Conservation (phyloP, 352 stramenopile genomes). For the Phytophthora litchii region DNA sequence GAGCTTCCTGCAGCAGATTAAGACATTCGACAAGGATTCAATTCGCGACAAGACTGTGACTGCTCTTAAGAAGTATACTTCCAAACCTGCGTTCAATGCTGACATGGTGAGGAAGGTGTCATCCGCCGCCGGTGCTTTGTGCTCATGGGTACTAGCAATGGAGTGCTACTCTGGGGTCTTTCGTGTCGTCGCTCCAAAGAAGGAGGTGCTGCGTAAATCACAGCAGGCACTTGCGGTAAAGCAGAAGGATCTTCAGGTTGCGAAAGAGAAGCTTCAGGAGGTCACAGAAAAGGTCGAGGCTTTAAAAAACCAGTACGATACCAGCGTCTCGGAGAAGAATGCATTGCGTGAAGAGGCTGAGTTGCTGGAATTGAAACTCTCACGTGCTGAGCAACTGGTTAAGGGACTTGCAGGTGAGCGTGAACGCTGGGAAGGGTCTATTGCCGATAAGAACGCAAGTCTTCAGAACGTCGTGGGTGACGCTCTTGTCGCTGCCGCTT, state of each 20-base stretch:
- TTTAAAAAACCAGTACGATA: conserved; percentile 92
- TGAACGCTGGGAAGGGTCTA: conserved; percentile 93
- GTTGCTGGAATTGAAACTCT: conserved; percentile 91
- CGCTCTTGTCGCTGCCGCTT: conserved; percentile 92
- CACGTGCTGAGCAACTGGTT: conserved; percentile 94
- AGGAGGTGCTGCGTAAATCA: conserved; percentile 87
- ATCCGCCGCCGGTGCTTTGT: conserved; percentile 87
- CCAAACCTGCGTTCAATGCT: conserved; percentile 81
- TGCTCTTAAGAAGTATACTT: conserved; percentile 95
- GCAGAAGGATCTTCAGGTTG: conserved; percentile 87
- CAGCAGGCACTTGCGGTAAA: conserved; percentile 87
- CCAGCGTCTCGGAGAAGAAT: conserved; percentile 94
- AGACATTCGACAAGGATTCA: conserved; percentile 96
- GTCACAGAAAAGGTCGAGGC: conserved; percentile 93
- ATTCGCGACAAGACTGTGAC: conserved; percentile 93
- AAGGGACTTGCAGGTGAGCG: conserved; percentile 93
- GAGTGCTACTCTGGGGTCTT: conserved; percentile 91
- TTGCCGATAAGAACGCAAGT: conserved; percentile 89
- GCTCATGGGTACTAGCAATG: conserved; percentile 93
- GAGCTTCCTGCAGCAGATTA: conserved; percentile 94
- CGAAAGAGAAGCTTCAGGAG: conserved; percentile 90
- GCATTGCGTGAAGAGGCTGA: conserved; percentile 93
- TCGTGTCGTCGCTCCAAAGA: conserved; percentile 90
- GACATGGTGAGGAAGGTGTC: conserved; percentile 93
- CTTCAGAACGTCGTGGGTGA: conserved; percentile 93